Evolutionary conservation across 192 early-diverging fungal genomes (phyloP), one percentile per base, ranked within the genome.

Genomic region (Coemansia sp.): DNA sequence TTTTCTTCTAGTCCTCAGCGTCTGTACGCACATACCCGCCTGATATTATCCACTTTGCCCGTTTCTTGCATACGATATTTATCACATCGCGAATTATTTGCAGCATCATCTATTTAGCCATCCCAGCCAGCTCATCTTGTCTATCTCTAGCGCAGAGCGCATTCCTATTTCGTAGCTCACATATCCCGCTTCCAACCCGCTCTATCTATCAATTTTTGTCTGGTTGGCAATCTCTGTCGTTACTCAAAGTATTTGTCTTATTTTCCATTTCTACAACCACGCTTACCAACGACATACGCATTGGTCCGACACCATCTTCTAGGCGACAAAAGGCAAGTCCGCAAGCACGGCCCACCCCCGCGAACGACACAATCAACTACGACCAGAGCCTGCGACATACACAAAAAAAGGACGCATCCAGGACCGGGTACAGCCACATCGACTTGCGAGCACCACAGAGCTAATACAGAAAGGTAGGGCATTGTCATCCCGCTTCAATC

Each of bases 31-130:
- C 25, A 53, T 25, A 29, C 3, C 25, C 9, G 25, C 25, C 51
- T 14, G 55, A 58, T 32, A 58, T n/a, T 6, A 5, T 21, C 46
- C n/a, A 48, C 46, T 9, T 23, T 48, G 19, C 19, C 19, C 19
- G 5, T 48, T 21, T 9, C 7, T 48, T 21, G 46, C 19, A 19
- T 31, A 61, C 19, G 31, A 21, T 38, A 60, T 38, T 60, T 60
- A 60, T 38, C 58, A 60, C 36, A 61, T 61, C 59, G 36, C 59
- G 3, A 61, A 61, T 38, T 23, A 61, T 32, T 58, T 14, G 1
- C 15, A 34, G 29, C 46, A 9, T 19, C 23, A 6, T 5, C 46
- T 48, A 48, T 23, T 8, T 48, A 48, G 46, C 8, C 19, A 48
- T 21, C 9, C 5, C 19, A 31, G 0, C 23, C 53, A 31, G 27